Evolutionary conservation across 2,329 filamentous ascomycete genomes (phyloP), one percentile per base, ranked within the genome.

Genomic region (Calonectria pauciramosa): DNA sequence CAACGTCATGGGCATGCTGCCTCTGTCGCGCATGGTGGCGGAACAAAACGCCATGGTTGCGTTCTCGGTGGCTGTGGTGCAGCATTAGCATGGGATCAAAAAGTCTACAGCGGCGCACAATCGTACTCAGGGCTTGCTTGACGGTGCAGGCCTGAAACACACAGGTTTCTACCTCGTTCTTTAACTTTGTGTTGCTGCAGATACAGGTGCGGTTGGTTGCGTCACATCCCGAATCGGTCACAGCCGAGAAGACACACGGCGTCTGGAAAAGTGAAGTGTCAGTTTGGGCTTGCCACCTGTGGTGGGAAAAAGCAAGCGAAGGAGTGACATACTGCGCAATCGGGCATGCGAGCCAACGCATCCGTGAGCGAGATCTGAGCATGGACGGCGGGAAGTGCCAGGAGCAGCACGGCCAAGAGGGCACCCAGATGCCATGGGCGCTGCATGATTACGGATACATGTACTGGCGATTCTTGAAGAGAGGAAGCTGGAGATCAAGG

Each of bases 21-120:
- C 83, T 67, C 82, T 85, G 75, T 86, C 78, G 16, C 82, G 78
- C 11, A 82, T 51, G 8, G 78, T 81, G 5, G 76, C 80, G 32
- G 75, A 70, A 72, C 83, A 86, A 30, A 75, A 74, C 2, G 80
- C 82, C 59, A 73, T 41, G 4, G 82, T 82, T 5, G 78, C 26
- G 54, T 83, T 84, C 69, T 77, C 78, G 4, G 81, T 78, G 6
- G 30, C 68, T 70, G 23, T 10, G 20, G 26, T 7, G 28, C 18
- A 52, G 5, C 13, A 20, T 38, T 18, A 76, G 11, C 59, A 72
- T 47, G 16, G 30, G 23, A 30, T 28, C 52, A 26, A 65, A 20
- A 52, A 20, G 28, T 6, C 9, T 38, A 20, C 14, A 54, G 66
- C 11, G 34, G 11, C 26, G 10, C 41, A 2, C 23, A 3, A 78